phyloP scores from a whole-genome alignment of 495 filamentous ascomycete species.

The Penicillium turbatum region DNA sequence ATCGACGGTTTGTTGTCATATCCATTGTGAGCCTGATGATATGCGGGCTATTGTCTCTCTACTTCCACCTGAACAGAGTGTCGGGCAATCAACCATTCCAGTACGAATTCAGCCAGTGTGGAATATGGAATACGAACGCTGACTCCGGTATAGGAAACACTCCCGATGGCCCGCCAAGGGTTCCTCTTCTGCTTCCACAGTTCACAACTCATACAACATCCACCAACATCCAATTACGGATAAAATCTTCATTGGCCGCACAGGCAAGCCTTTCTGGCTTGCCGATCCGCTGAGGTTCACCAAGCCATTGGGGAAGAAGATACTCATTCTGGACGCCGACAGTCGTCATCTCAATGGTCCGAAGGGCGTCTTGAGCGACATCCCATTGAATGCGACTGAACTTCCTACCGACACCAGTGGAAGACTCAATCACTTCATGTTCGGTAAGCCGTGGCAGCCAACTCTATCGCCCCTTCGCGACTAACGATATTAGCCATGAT shows the following conservation, averaged over 20 bases:
- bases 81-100: not conserved
- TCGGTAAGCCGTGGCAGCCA: conserved; percentile 13
- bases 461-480: not conserved
- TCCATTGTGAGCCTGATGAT: not conserved
- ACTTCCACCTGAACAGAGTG: not conserved
- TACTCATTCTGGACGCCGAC: conserved; percentile 41
- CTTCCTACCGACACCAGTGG: conserved; percentile 23
- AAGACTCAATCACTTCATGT: conserved; percentile 40
- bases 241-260: not conserved
- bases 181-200: not conserved
- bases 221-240: not conserved
- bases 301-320: conserved; percentile 26
- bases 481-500: conserved; percentile 33
- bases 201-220: not conserved
- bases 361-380: conserved; percentile 26
- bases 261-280: not conserved
- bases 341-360: conserved; percentile 28
- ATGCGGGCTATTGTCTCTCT: not conserved
- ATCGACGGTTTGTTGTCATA: not conserved
- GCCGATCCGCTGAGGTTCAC: conserved; percentile 7
- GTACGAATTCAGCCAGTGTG: not conserved
- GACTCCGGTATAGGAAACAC: not conserved
- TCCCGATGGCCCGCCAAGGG: not conserved
- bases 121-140: not conserved
- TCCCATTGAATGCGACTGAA: conserved; percentile 16